Evolutionary conservation across 1,284 basidiomycete genomes (phyloP).

Genomic region (Puccinia coronata): DNA sequence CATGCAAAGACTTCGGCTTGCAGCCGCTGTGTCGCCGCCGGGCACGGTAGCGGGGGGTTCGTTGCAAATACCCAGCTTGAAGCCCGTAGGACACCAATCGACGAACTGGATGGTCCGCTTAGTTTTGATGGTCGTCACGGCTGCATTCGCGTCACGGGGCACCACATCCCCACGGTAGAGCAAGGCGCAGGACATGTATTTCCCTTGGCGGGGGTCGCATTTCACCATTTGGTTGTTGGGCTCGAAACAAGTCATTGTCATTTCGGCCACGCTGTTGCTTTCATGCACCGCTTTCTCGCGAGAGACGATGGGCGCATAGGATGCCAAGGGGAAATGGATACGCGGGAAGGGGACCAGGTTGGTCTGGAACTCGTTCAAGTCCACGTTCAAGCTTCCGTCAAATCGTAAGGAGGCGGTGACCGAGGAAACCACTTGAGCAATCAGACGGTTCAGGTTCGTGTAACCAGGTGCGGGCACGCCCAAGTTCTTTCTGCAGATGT

Average conservation of each 20-base stretch:
- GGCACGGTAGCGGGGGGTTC: constrained; percentile 57
- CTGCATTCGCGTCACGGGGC: constrained; percentile 59
- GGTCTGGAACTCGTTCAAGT: constrained; percentile 98
- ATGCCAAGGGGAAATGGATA: constrained; percentile 97
- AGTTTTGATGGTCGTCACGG: constrained; percentile 59
- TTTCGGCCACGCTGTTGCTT: constrained; percentile 95
- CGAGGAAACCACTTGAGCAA: constrained; percentile 93
- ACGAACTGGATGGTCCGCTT: constrained; percentile 60
- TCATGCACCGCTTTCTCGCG: constrained; percentile 80
- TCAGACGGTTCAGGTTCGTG: constrained; percentile 92
- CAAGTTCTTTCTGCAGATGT: constrained; percentile 96
- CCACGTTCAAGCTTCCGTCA: constrained; percentile 96
- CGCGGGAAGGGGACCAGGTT: constrained; percentile 82
- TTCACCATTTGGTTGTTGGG: constrained; percentile 91
- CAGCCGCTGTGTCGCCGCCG: constrained; percentile 58
- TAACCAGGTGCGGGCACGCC: constrained; percentile 84
- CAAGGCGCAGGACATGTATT: constrained; percentile 59
- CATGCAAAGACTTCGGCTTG: constrained; percentile 59
- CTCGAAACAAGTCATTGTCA: constrained; percentile 99
- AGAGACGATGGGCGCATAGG: constrained; percentile 91
- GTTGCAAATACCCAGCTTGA: constrained; percentile 60
- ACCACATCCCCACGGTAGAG: constrained; percentile 59
- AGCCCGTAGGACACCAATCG: constrained; percentile 60
- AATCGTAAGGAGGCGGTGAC: constrained; percentile 96
- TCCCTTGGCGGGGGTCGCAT: constrained; percentile 59